These are phyloP conservation scores for Mytilinidion resinicola DNA, from an alignment of 495 filamentous ascomycete genomes.

Conservation along the genomic window DNA sequence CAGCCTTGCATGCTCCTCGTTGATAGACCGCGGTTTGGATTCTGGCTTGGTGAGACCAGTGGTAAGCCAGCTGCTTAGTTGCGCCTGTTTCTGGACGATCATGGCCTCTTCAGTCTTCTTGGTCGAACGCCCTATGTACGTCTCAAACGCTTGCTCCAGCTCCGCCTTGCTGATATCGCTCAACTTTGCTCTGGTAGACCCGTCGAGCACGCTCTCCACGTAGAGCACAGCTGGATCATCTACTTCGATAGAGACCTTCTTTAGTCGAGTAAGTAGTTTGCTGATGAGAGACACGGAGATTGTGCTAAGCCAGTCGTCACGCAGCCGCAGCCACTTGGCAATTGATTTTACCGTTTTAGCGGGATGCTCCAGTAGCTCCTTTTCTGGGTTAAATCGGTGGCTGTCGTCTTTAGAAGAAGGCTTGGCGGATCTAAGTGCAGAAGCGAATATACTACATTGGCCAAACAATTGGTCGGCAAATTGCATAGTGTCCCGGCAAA, in stretches of 20 bases:
- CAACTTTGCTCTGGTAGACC: constrained; percentile 62
- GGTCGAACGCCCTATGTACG: constrained; percentile 57
- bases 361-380: constrained; percentile 54
- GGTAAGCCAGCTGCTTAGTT: constrained; percentile 14
- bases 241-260: constrained; percentile 62
- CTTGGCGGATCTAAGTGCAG: constrained; percentile 49
- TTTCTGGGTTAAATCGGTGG: constrained; percentile 22
- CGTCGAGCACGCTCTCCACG: constrained; percentile 55
- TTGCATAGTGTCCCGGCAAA: constrained; percentile 88
- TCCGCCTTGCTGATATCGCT: constrained; percentile 73
- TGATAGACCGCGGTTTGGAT: constrained; percentile 1
- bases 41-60: constrained; percentile 2
- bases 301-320: constrained; percentile 73
- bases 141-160: constrained; percentile 69
- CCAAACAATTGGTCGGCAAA: constrained; percentile 80
- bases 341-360: constrained; percentile 58
- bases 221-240: constrained; percentile 53
- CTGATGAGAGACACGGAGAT: constrained; percentile 61
- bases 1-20: constrained; percentile 5
- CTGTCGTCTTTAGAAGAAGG: constrained; percentile 32
- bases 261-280: constrained; percentile 68
- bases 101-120: constrained; percentile 35
- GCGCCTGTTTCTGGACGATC: constrained; percentile 22
- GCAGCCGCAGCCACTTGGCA: constrained; percentile 75
- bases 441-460: constrained; percentile 70